Evolutionary conservation across 1,284 basidiomycete genomes (phyloP).

Genomic region (Naganishia liquefaciens): DNA sequence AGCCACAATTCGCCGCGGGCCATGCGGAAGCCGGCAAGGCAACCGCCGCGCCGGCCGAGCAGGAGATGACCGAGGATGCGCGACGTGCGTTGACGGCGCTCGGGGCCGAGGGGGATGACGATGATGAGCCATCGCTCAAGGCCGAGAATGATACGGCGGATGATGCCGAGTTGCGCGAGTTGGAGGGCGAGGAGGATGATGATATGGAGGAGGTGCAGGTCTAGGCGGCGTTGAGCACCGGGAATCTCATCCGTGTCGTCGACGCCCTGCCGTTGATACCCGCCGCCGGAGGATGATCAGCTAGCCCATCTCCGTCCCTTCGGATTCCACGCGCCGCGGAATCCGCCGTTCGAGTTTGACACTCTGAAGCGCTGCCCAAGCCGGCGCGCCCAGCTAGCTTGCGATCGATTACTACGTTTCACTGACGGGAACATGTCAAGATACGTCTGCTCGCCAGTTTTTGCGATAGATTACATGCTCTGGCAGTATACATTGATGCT

Average conservation of each 20-base stretch:
- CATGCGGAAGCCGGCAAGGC: slow-evolving; percentile 26
- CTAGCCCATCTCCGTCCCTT: too few relatives aligned
- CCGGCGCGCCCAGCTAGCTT: too few relatives aligned
- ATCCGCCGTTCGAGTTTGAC: too few relatives aligned
- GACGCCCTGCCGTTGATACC: too few relatives aligned
- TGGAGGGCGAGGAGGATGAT: slow-evolving; percentile 34
- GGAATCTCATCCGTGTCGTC: too few relatives aligned
- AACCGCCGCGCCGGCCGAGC: slow-evolving; percentile 20
- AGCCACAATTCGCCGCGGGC: slow-evolving; percentile 22
- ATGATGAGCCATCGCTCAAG: slow-evolving; percentile 9
- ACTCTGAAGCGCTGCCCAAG: background rate
- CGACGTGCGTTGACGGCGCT: slow-evolving; percentile 9
- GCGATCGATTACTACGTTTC: too few relatives aligned
- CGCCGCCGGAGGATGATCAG: too few relatives aligned
- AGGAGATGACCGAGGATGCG: slow-evolving; percentile 21
- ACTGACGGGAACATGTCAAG: too few relatives aligned
- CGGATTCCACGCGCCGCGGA: too few relatives aligned
- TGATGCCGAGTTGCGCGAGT: slow-evolving; percentile 11
- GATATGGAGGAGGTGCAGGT: slow-evolving; percentile 34
- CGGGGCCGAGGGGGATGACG: slow-evolving; percentile 11
- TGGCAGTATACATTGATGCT: too few relatives aligned
- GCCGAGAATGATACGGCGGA: slow-evolving; percentile 12
- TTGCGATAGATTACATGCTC: too few relatives aligned
- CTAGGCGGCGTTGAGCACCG: background rate
- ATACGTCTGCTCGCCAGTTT: too few relatives aligned